Conservation (phyloP, 768 basidiomycete genomes). For the Trametes coccinea region DNA sequence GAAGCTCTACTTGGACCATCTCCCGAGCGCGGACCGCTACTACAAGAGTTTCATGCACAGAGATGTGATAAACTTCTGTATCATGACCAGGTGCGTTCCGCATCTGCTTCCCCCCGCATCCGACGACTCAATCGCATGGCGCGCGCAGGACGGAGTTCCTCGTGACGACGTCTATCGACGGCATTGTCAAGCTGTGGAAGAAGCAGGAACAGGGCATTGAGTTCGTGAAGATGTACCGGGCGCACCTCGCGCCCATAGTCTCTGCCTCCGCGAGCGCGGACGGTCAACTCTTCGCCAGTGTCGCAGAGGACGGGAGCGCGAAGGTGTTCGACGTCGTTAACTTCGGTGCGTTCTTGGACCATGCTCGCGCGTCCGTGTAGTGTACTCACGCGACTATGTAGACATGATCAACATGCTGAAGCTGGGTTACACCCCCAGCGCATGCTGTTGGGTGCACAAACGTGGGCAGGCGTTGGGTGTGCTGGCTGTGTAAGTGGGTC, state of each 20-base stretch:
- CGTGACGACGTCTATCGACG: slow-evolving; percentile 93
- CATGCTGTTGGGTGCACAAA: slow-evolving; percentile 94
- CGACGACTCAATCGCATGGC: background rate
- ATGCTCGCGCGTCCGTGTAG: slow-evolving; percentile 1
- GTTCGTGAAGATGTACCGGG: slow-evolving; percentile 97
- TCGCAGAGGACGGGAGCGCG: slow-evolving; percentile 88
- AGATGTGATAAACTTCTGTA: slow-evolving; percentile 85
- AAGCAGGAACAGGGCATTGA: slow-evolving; percentile 95
- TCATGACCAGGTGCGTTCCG: slow-evolving; percentile 76
- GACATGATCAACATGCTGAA: slow-evolving; percentile 86
- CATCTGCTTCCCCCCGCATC: background rate
- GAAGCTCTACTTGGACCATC: slow-evolving; percentile 85
- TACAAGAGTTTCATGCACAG: slow-evolving; percentile 98
- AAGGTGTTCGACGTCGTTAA: slow-evolving; percentile 98
- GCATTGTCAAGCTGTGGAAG: slow-evolving; percentile 98
- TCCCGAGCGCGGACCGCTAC: slow-evolving; percentile 92
- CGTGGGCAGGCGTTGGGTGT: slow-evolving; percentile 85
- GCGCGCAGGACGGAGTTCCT: slow-evolving; percentile 83
- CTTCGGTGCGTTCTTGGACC: slow-evolving; percentile 67
- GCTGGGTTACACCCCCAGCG: slow-evolving; percentile 78
- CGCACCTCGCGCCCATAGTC: slow-evolving; percentile 78
- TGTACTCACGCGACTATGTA: background rate
- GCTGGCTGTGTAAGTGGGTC: slow-evolving; percentile 72
- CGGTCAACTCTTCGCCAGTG: slow-evolving; percentile 87
- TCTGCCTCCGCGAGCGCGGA: slow-evolving; percentile 87